Evolutionary conservation across 2,329 filamentous ascomycete genomes (phyloP).

Genomic region (Daldinia sp.): DNA sequence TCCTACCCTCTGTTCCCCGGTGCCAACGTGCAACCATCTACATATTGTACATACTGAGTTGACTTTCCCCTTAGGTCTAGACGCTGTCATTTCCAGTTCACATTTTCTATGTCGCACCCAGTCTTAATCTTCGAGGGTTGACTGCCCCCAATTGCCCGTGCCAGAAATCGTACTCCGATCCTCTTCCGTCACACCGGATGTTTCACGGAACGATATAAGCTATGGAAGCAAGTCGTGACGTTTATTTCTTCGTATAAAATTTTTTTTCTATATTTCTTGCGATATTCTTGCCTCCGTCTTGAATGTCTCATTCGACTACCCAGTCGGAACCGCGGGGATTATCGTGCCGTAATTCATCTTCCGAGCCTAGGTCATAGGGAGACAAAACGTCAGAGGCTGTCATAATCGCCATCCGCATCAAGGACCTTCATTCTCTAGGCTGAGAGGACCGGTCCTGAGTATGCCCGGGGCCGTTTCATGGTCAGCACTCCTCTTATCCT

Average conservation of each 20-base stretch:
- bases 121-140: conserved; percentile 37
- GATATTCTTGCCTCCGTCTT: conserved; percentile 21
- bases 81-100: conserved; percentile 36
- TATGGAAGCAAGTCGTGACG: conserved; percentile 42
- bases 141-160: conserved; percentile 37
- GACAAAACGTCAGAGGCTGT: conserved; percentile 15
- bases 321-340: conserved; percentile 28
- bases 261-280: conserved; percentile 17
- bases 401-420: conserved; percentile 21
- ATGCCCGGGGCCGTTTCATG: conserved; percentile 34
- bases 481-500: conserved; percentile 28
- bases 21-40: conserved; percentile 32
- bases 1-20: conserved; percentile 27
- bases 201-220: conserved; percentile 45
- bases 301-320: conserved; percentile 30
- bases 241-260: conserved; percentile 32
- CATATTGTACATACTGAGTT: conserved; percentile 35
- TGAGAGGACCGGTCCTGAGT: conserved; percentile 18
- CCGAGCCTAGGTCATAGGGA: conserved; percentile 18
- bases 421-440: conserved; percentile 14
- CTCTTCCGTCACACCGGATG: conserved; percentile 38
- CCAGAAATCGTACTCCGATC: conserved; percentile 34
- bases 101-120: conserved; percentile 36
- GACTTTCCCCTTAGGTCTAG: conserved; percentile 26
- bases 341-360: conserved; percentile 35